Conservation (phyloP, 2,329 filamentous ascomycete genomes). For the Alternaria gansuensis region DNA sequence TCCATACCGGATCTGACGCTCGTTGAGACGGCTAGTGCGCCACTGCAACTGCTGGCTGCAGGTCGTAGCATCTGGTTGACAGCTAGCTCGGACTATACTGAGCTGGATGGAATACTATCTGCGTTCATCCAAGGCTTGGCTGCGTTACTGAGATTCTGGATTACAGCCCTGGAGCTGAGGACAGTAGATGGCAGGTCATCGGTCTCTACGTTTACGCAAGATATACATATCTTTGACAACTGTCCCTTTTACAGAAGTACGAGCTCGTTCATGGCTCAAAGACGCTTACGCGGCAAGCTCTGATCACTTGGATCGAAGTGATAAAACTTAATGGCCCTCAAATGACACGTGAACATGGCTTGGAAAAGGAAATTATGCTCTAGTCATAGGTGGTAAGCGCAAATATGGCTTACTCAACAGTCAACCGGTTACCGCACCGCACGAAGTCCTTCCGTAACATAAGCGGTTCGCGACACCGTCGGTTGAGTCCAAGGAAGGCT, state of each 20-base stretch:
- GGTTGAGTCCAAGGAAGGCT: constrained; percentile 33
- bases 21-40: constrained; percentile 19
- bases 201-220: constrained; percentile 5
- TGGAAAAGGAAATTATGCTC: not conserved
- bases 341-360: not conserved
- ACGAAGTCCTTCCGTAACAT: constrained; percentile 9
- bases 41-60: constrained; percentile 29
- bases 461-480: constrained; percentile 47
- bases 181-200: constrained; percentile 4
- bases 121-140: constrained; percentile 30
- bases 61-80: constrained; percentile 32
- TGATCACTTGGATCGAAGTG: constrained; percentile 1
- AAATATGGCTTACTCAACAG: not conserved
- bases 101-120: constrained; percentile 29
- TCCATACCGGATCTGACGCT: constrained; percentile 28
- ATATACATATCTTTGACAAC: not conserved
- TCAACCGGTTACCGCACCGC: constrained; percentile 21
- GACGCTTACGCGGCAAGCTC: not conserved
- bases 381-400: not conserved
- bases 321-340: not conserved
- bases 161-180: constrained; percentile 9
- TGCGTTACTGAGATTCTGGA: constrained; percentile 22
- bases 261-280: not conserved
- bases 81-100: constrained; percentile 29
- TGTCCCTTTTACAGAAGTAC: not conserved